These are phyloP conservation scores for Xerocomellus dryophilus DNA, from an alignment of 768 basidiomycete species.

Conservation along the genomic window DNA sequence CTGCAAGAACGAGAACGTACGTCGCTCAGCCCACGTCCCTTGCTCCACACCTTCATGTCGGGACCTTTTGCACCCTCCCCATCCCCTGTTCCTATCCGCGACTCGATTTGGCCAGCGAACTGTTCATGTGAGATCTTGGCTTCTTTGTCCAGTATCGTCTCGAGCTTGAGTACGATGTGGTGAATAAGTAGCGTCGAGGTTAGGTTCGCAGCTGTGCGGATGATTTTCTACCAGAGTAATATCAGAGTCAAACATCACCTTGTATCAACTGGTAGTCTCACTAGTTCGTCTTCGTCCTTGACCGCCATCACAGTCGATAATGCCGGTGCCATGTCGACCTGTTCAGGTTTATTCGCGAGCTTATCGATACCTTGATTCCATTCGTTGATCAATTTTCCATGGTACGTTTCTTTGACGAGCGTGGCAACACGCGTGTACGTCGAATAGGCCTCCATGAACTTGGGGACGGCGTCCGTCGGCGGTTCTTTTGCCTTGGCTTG, in stretches of 20 bases:
- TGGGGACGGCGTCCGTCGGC: constrained; percentile 68
- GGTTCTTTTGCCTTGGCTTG: constrained; percentile 80
- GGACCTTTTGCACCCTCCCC: constrained; percentile 69
- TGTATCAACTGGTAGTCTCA: constrained; percentile 37
- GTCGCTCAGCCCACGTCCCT: constrained; percentile 68
- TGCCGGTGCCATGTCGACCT: constrained; percentile 74
- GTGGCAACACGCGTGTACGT: constrained; percentile 65
- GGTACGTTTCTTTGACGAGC: constrained; percentile 77
- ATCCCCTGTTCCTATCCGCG: constrained; percentile 74
- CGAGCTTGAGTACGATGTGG: constrained; percentile 84
- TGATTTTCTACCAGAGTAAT: constrained; percentile 57
- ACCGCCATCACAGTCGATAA: constrained; percentile 77
- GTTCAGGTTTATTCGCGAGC: constrained; percentile 60
- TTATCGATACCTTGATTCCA: constrained; percentile 70
- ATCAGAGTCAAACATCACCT: constrained; percentile 8
- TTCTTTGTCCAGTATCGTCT: constrained; percentile 88
- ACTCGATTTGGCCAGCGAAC: constrained; percentile 83
- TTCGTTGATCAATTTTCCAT: constrained; percentile 83
- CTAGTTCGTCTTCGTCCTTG: constrained; percentile 91
- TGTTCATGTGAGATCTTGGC: constrained; percentile 87
- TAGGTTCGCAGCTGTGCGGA: constrained; percentile 68
- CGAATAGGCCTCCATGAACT: constrained; percentile 62
- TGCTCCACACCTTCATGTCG: constrained; percentile 90
- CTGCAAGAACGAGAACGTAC: constrained; percentile 43
- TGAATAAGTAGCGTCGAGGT: constrained; percentile 84